Evolutionary conservation across 768 basidiomycete genomes (phyloP).

Genomic region (Tubosaeta brunneosetosa): DNA sequence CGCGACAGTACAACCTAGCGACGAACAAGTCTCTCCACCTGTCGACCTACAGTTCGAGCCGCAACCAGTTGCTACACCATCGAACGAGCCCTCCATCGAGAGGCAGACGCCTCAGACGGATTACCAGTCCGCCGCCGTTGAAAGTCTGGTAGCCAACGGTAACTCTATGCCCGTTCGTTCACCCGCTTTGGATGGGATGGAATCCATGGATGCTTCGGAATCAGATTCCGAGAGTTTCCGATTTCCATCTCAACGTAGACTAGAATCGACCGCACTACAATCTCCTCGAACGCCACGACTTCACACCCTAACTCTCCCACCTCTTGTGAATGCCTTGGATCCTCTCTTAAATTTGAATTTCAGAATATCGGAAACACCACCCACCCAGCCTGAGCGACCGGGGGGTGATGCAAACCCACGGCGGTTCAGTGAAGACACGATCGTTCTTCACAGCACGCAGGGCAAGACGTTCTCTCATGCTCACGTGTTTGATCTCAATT

Average conservation of each 20-base stretch:
- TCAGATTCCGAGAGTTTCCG: not conserved
- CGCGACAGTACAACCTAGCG: not conserved
- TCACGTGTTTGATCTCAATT: conserved; percentile 24
- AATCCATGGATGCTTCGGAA: conserved; percentile 2
- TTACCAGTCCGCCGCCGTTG: not conserved
- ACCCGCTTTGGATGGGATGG: not conserved
- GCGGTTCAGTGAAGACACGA: conserved; percentile 17
- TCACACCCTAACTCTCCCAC: conserved; percentile 8
- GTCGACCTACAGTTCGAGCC: not conserved
- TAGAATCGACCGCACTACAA: not conserved
- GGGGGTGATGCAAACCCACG: not conserved
- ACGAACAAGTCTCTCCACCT: not conserved
- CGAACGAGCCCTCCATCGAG: not conserved
- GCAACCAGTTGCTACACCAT: not conserved
- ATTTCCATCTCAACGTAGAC: not conserved
- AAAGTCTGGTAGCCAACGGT: not conserved
- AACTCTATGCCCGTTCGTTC: not conserved
- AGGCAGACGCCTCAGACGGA: not conserved
- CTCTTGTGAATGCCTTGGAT: conserved; percentile 7
- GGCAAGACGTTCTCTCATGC: conserved; percentile 19
- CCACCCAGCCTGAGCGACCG: not conserved
- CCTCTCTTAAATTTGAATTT: conserved; percentile 19
- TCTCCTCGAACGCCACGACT: not conserved
- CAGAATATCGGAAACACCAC: conserved; percentile 2
- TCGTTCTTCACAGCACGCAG: conserved; percentile 14